These are phyloP conservation scores for Trypanosoma lewisi DNA, from an alignment of 208 protist genomes.

Conservation along the genomic window DNA sequence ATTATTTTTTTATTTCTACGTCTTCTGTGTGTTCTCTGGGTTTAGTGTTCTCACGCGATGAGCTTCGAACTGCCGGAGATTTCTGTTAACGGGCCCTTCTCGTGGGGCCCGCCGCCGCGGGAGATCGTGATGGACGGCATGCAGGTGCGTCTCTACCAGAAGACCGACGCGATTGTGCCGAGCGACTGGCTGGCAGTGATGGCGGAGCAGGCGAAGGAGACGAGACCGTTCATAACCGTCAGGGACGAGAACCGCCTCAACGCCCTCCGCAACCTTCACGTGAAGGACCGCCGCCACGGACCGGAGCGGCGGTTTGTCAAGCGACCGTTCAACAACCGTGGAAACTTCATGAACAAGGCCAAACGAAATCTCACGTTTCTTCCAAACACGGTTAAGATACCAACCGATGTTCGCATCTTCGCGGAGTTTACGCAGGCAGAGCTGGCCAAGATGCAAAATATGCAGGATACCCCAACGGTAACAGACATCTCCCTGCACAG, in stretches of 20 bases:
- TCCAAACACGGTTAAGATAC: slow-evolving; percentile 46
- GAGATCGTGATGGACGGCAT: slow-evolving; percentile 68
- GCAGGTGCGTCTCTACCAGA: slow-evolving; percentile 65
- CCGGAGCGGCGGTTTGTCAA: slow-evolving; percentile 24
- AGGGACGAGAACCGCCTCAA: slow-evolving; percentile 69
- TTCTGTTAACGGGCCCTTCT: slow-evolving; percentile 65
- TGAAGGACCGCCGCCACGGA: slow-evolving; percentile 31
- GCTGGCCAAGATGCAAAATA: slow-evolving; percentile 35
- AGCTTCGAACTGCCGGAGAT: slow-evolving; percentile 72
- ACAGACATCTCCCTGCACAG: slow-evolving; percentile 54
- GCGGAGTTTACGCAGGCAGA: slow-evolving; percentile 36
- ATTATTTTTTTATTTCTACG: slow-evolving; percentile 14
- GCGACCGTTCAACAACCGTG: slow-evolving; percentile 20
- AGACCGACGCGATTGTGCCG: slow-evolving; percentile 42
- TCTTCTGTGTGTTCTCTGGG: background rate
- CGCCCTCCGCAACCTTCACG: slow-evolving; percentile 50
- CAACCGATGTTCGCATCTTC: slow-evolving; percentile 24
- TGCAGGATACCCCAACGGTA: slow-evolving; percentile 25
- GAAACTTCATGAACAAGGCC: slow-evolving; percentile 21
- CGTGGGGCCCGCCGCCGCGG: slow-evolving; percentile 78
- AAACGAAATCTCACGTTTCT: slow-evolving; percentile 37
- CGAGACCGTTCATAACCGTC: slow-evolving; percentile 51
- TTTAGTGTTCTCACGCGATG: slow-evolving; percentile 37
- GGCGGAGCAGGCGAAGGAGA: slow-evolving; percentile 31
- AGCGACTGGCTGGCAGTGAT: slow-evolving; percentile 52